These are phyloP conservation scores for Hericium erinaceus DNA, from an alignment of 768 basidiomycete species.

Conservation along the genomic window DNA sequence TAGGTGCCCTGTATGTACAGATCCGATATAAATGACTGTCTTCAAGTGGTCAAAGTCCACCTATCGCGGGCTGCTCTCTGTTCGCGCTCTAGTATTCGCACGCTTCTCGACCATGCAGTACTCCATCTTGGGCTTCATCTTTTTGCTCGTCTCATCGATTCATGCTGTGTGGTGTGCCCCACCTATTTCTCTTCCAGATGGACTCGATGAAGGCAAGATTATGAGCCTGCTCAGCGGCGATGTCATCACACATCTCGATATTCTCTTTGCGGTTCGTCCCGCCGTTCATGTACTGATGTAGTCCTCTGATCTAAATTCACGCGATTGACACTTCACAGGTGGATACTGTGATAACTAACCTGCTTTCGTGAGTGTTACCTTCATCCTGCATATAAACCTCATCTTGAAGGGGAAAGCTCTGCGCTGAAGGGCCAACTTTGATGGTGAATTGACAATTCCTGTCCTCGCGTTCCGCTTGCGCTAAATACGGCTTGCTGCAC, in stretches of 20 bases:
- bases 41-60: no score
- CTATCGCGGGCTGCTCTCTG: no score
- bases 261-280: neutral
- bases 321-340: neutral
- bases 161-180: no score
- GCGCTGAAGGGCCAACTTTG: neutral
- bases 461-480: neutral
- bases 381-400: neutral
- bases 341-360: neutral
- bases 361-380: neutral
- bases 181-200: neutral
- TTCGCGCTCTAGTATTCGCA: no score
- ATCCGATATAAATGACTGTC: no score
- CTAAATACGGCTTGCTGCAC: neutral
- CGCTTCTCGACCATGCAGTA: no score
- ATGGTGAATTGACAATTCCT: neutral
- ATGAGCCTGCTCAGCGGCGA: neutral
- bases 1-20: no score
- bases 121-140: no score
- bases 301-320: neutral
- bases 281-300: neutral
- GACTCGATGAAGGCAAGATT: neutral
- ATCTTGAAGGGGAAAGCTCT: neutral
- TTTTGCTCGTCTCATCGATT: no score
- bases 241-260: neutral